These are phyloP conservation scores for Bremia lactucae DNA, from an alignment of 352 stramenopile genomes.

Conservation along the genomic window DNA sequence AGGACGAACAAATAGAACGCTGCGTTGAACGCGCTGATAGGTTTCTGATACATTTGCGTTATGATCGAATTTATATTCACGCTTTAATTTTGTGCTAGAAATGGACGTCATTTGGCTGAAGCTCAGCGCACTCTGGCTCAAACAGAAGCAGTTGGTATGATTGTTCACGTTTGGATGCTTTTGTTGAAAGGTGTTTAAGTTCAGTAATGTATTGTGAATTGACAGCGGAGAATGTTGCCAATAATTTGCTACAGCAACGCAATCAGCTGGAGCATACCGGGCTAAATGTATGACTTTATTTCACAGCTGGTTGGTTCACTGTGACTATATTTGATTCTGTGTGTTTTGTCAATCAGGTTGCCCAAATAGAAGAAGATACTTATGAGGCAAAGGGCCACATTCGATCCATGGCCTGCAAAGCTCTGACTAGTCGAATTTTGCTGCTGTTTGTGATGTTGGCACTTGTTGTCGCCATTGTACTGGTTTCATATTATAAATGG, in stretches of 20 bases:
- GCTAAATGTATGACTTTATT: constrained; percentile 31
- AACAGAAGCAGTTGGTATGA: constrained; percentile 55
- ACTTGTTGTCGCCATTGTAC: constrained; percentile 36
- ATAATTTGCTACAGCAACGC: constrained; percentile 59
- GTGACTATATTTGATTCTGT: not conserved
- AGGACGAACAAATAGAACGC: constrained; percentile 40
- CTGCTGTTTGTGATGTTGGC: constrained; percentile 51
- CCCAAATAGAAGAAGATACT: constrained; percentile 53
- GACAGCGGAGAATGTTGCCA: constrained; percentile 50
- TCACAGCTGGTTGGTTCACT: not conserved
- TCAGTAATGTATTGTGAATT: not conserved
- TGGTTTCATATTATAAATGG: constrained; percentile 75
- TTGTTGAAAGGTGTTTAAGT: not conserved
- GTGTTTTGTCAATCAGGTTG: constrained; percentile 22
- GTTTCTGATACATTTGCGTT: constrained; percentile 5
- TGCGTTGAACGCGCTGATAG: constrained; percentile 33
- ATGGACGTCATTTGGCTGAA: constrained; percentile 56
- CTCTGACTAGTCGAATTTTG: constrained; percentile 47
- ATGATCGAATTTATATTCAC: not conserved
- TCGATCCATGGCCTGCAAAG: constrained; percentile 44
- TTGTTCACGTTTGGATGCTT: not conserved
- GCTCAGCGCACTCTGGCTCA: constrained; percentile 60
- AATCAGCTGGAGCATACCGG: constrained; percentile 57
- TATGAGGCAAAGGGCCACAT: constrained; percentile 47
- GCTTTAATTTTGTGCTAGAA: constrained; percentile 23